Evolutionary conservation across 2,329 filamentous ascomycete species (phyloP).

Genomic region (Colletotrichum euphorbiae): DNA sequence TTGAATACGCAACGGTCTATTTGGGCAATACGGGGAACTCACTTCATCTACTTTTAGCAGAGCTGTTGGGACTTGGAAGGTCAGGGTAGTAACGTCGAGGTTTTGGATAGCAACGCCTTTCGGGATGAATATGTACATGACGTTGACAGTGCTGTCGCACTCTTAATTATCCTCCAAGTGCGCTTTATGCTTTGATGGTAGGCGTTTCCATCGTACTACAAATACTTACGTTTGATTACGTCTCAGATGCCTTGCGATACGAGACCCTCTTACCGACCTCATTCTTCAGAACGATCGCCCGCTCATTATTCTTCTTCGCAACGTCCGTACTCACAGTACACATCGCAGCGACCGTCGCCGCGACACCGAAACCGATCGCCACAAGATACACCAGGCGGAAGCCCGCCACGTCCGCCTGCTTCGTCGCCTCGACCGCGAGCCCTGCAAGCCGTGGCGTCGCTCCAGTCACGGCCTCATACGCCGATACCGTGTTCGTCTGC

Average conservation of each 20-base stretch:
- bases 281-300: constrained; percentile 45
- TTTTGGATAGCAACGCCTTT: background rate
- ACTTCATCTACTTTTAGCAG: background rate
- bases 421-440: constrained; percentile 45
- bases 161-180: too few relatives aligned
- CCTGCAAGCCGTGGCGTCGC: constrained; percentile 45
- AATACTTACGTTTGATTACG: too few relatives aligned
- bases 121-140: background rate
- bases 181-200: too few relatives aligned
- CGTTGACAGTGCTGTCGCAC: background rate
- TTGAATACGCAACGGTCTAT: background rate
- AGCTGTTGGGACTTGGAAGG: too few relatives aligned
- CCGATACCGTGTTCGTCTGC: constrained; percentile 47
- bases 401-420: constrained; percentile 49
- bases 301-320: constrained; percentile 46
- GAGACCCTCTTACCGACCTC: constrained; percentile 36
- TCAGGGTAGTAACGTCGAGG: background rate
- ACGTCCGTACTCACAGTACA: constrained; percentile 48
- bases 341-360: constrained; percentile 47
- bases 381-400: constrained; percentile 51
- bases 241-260: background rate
- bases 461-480: constrained; percentile 47
- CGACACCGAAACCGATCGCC: constrained; percentile 50
- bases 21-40: background rate
- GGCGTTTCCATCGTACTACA: too few relatives aligned